These are phyloP conservation scores for Amaranthus palmeri DNA, from an alignment of 148 eudicot species.

Conservation along the genomic window DNA sequence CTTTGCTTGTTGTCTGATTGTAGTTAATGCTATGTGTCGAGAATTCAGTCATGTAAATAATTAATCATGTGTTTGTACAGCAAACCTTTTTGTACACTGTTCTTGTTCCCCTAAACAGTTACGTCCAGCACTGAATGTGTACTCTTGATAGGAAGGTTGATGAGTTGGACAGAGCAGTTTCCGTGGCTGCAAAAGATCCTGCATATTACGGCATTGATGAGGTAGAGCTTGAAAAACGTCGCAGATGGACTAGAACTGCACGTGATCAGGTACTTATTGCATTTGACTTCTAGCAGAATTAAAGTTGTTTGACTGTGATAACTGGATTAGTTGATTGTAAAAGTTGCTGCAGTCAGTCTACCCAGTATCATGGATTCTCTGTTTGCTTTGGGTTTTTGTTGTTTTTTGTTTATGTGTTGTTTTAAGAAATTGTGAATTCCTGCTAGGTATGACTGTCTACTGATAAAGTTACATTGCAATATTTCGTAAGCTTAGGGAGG, in stretches of 20 bases:
- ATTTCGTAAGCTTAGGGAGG: neutral
- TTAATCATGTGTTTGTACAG: neutral
- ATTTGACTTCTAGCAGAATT: neutral
- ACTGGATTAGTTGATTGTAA: neutral
- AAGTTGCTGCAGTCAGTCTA: neutral
- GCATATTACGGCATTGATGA: slow-evolving; percentile 61
- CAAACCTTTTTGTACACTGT: neutral
- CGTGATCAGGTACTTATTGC: slow-evolving; percentile 60
- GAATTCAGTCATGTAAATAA: neutral
- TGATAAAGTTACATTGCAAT: neutral
- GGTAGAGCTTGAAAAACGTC: slow-evolving; percentile 71
- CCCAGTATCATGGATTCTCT: neutral
- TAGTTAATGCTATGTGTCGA: neutral
- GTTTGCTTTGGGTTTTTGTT: neutral
- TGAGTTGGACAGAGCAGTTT: slow-evolving; percentile 85
- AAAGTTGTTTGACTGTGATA: neutral
- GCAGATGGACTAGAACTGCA: slow-evolving; percentile 86
- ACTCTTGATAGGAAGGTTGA: slow-evolving; percentile 90
- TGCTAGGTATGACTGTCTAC: neutral
- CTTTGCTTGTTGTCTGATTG: slow-evolving; percentile 2
- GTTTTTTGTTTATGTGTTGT: neutral
- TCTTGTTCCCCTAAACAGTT: neutral
- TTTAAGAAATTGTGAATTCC: neutral
- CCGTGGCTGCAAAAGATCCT: slow-evolving; percentile 81
- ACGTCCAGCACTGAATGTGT: slow-evolving; percentile 30